Evolutionary conservation across 495 filamentous ascomycete genomes (phyloP), one percentile per base, ranked within the genome.

Genomic region (Neurospora sp.): DNA sequence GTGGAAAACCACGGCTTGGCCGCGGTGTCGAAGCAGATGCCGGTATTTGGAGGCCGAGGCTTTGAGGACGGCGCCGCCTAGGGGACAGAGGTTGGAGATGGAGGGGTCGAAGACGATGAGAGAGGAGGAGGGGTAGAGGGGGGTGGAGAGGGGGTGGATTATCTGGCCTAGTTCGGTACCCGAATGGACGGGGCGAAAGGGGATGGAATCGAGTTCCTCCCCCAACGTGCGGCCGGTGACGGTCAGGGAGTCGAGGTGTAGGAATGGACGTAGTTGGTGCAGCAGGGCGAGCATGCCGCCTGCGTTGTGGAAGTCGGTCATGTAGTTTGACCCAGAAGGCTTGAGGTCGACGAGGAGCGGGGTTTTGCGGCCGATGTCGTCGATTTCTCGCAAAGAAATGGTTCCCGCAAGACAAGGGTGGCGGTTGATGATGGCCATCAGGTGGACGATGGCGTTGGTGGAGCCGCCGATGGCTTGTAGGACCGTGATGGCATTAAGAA

Each of bases 391-490:
- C 0, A 91, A 77, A 3, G 84, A 88, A 48, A 92, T 88, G 9
- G 79, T 80, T 0, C 87, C 88, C 16, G 85, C 82, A 6, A 91
- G 72, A 3, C 75, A 72, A 0, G 88, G 88, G 74, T 91, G 89
- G 20, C 89, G 83, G 78, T 89, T 89, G 27, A 82, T 80, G 72
- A 91, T 91, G 22, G 90, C 90, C 78, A 92, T 79, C 10, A 92
- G 79, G 74, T 92, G 90, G 0, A 91, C 87, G 7, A 92, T 84
- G 5, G 88, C 89, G 80, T 91, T 92, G 1, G 90, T 91, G 0
- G 88, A 90, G 20, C 90, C 90, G 27, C 90, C 90, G 53, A 91
- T 90, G 22, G 90, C 90, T 73, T 91, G 90, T 3, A 92, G 83
- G 0, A 91, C 90, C 3, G 83, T 89, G 75, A 91, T 89, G 61